Evolutionary conservation across 2,329 filamentous ascomycete genomes (phyloP), one percentile per base, ranked within the genome.

Genomic region (Truncatella angustata): DNA sequence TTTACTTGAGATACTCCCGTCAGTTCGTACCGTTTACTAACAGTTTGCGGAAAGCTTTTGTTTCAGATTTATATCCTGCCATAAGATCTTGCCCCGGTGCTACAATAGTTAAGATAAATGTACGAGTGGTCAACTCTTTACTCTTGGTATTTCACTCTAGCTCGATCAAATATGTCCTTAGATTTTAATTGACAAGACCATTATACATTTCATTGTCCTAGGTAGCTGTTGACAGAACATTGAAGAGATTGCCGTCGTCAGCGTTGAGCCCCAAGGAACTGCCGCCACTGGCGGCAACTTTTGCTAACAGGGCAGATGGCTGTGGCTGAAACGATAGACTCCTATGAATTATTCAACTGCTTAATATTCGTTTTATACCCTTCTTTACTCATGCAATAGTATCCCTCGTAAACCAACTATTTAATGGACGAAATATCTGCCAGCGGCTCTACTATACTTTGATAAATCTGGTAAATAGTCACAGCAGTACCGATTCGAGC

Each of bases 91-190:
- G 60, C 53, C 57, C 58, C 20, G 56, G 53, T 10, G 54, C 60
- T 3, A 58, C 61, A n/a, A 14, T 62, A 63, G 43, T 57, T 47
- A 10, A 59, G 37, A 26, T 62, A 61, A 18, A 60, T 42, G n/a
- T 53, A 62, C 4, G 54, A 54, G 43, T 62, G 51, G 18, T 54
- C 55, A 3, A 42, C 54, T 10, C 55, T 58, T 3, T 60, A 49
- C n/a, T 42, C 44, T 42, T 49, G 51, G 3, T 53, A 47, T 5
- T 23, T 18, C 24, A 18, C 51, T 21, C 35, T 51, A 18, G 4
- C 52, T 9, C 18, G 36, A 7, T 39, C 18, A 16, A 39, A 20
- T 16, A 39, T 9, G 9, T 9, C 14, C 18, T 20, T 39, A 7
- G 36, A 9, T 39, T 39, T 9, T n/a, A 7, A n/a, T 16, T 39